These are phyloP conservation scores for Verticillium klebahnii DNA, from an alignment of 2,329 filamentous ascomycete species.

Conservation along the genomic window DNA sequence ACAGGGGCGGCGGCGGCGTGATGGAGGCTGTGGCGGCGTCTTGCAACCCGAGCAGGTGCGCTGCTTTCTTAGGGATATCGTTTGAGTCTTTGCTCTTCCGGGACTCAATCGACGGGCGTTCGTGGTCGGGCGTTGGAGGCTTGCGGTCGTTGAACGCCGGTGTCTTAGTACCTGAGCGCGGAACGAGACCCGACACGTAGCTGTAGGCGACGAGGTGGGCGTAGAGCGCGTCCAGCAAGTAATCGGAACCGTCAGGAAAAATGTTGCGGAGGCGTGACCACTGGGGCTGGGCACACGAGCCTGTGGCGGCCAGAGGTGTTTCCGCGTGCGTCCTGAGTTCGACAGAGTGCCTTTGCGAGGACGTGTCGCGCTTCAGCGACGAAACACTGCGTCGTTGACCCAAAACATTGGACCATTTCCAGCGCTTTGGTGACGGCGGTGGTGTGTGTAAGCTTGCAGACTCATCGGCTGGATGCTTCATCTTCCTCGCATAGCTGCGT, in stretches of 20 bases:
- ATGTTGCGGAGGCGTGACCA: conserved; percentile 46
- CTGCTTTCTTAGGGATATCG: conserved; percentile 47
- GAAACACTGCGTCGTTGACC: conserved; percentile 8
- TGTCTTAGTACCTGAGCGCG: conserved; percentile 1
- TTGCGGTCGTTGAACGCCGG: background rate
- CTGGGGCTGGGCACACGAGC: conserved; percentile 16
- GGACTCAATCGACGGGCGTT: conserved; percentile 5
- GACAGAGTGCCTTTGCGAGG: conserved; percentile 2
- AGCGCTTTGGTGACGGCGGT: conserved; percentile 11
- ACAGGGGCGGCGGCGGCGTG: conserved; percentile 8
- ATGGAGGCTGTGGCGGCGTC: conserved; percentile 12
- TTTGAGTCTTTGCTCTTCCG: conserved; percentile 15
- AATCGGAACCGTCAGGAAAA: conserved; percentile 47
- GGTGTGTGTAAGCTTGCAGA: conserved; percentile 4
- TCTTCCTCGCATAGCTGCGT: conserved; percentile 48
- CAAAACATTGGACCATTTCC: conserved; percentile 11
- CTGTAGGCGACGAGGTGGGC: conserved; percentile 57
- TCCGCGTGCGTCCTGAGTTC: conserved; percentile 7
- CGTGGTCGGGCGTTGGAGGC: conserved; percentile 3
- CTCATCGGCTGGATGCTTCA: conserved; percentile 32
- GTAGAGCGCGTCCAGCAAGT: conserved; percentile 55
- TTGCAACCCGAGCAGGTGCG: conserved; percentile 43
- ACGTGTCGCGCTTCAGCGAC: background rate
- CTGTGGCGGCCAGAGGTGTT: conserved; percentile 2
- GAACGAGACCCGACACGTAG: conserved; percentile 39